Evolutionary conservation across 2,329 filamentous ascomycete species (phyloP).

Genomic region (Colletotrichum neosansevieriae): DNA sequence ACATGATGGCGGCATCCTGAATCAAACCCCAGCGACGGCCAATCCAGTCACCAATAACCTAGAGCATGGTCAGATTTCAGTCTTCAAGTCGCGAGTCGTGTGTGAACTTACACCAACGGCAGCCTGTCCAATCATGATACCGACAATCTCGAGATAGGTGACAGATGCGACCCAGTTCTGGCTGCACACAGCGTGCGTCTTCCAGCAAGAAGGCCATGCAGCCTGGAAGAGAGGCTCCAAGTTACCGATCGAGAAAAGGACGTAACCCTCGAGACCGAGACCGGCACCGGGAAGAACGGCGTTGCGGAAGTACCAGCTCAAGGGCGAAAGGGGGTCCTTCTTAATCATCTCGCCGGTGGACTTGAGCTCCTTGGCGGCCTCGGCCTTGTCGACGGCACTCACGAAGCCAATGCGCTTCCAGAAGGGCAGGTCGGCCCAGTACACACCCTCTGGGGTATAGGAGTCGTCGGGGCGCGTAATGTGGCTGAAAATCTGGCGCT

Average conservation of each 20-base stretch:
- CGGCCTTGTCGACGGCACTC: constrained; percentile 75
- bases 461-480: constrained; percentile 90
- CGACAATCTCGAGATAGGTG: constrained; percentile 91
- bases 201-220: constrained; percentile 86
- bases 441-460: constrained; percentile 83
- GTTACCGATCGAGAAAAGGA: constrained; percentile 97
- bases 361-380: constrained; percentile 75
- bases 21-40: constrained; percentile 96
- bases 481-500: constrained; percentile 77
- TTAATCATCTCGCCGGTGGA: constrained; percentile 84
- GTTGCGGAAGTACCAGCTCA: constrained; percentile 90
- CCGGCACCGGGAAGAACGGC: constrained; percentile 94
- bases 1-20: constrained; percentile 94
- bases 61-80: constrained; percentile 1
- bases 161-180: constrained; percentile 85
- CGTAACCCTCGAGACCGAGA: constrained; percentile 93
- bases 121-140: constrained; percentile 95
- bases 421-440: constrained; percentile 91
- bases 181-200: constrained; percentile 72
- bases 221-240: constrained; percentile 83
- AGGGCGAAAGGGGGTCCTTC: constrained; percentile 83
- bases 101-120: constrained; percentile 76
- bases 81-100: neutral
- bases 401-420: constrained; percentile 81
- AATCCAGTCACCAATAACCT: constrained; percentile 77